A percentile compares a stretch with the other conserved stretches of the same genome.
phyloP scores from a whole-genome alignment of 2,329 filamentous ascomycete genomes.

The Macrophomina pseudophaseolina region DNA sequence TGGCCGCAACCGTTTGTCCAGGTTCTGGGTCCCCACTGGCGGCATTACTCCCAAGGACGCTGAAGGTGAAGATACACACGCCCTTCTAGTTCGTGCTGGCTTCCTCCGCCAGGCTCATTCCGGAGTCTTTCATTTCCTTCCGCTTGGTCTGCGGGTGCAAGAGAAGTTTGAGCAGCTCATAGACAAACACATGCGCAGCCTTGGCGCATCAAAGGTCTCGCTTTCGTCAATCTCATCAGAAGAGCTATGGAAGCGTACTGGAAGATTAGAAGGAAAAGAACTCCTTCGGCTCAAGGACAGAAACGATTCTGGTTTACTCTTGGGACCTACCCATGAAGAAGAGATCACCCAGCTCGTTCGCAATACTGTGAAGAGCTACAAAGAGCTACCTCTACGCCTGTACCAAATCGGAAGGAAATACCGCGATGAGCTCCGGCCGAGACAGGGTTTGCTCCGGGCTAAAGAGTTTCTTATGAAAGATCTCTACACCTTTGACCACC shows the following conservation, averaged over 20 bases:
- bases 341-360: slow-evolving; percentile 87
- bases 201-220: slow-evolving; percentile 78
- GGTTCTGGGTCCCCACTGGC: slow-evolving; percentile 79
- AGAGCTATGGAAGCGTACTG: slow-evolving; percentile 80
- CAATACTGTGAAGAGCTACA: slow-evolving; percentile 77
- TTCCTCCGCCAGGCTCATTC: slow-evolving; percentile 70
- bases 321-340: slow-evolving; percentile 95
- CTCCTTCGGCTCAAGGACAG: slow-evolving; percentile 82
- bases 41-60: slow-evolving; percentile 64
- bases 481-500: slow-evolving; percentile 90
- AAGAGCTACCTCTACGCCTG: slow-evolving; percentile 80
- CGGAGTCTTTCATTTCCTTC: slow-evolving; percentile 90
- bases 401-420: slow-evolving; percentile 97
- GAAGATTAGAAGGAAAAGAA: slow-evolving; percentile 83
- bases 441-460: slow-evolving; percentile 84
- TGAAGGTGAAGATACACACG: slow-evolving; percentile 51
- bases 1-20: slow-evolving; percentile 68
- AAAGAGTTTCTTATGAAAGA: slow-evolving; percentile 99
- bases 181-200: slow-evolving; percentile 82
- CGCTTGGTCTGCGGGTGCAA: slow-evolving; percentile 83
- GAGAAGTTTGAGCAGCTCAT: slow-evolving; percentile 85
- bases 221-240: slow-evolving; percentile 87
- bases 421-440: slow-evolving; percentile 85
- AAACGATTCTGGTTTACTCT: slow-evolving; percentile 73
- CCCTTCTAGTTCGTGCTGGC: slow-evolving; percentile 51